phyloP scores from a whole-genome alignment of 129 eudicot genomes.

The Erigeron canadensis region DNA sequence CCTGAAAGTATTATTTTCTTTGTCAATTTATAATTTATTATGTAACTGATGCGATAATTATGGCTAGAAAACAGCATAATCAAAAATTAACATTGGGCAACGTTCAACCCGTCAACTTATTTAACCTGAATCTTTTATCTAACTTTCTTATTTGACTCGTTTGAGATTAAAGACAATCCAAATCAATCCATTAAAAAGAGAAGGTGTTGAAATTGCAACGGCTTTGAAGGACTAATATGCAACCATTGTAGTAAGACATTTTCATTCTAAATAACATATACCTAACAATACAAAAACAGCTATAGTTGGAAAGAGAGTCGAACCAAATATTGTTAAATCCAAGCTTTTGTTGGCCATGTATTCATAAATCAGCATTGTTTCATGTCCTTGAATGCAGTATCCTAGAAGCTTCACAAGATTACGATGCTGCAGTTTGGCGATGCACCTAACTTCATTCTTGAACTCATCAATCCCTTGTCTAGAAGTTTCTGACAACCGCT shows the following conservation, averaged over 20 bases:
- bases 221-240: not conserved
- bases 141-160: not conserved
- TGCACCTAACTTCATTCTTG: conserved; percentile 19
- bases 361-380: conserved; percentile 17
- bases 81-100: not conserved
- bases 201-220: not conserved
- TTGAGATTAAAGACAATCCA: not conserved
- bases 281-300: too few relatives aligned
- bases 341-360: conserved; percentile 22
- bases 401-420: conserved; percentile 23
- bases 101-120: not conserved
- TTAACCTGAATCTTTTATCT: not conserved
- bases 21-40: not conserved
- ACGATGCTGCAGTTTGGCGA: conserved; percentile 20
- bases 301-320: not conserved
- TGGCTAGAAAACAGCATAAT: not conserved
- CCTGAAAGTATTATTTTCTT: not conserved
- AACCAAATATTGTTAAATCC: conserved; percentile 23
- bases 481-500: conserved; percentile 17
- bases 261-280: not conserved
- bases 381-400: conserved; percentile 18
- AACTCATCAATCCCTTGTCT: conserved; percentile 23
- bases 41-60: not conserved
- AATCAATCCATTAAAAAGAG: not conserved
- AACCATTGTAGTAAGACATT: not conserved